Evolutionary conservation across 1,284 basidiomycete genomes (phyloP).

Genomic region (Sanghuangporus sanghuang): DNA sequence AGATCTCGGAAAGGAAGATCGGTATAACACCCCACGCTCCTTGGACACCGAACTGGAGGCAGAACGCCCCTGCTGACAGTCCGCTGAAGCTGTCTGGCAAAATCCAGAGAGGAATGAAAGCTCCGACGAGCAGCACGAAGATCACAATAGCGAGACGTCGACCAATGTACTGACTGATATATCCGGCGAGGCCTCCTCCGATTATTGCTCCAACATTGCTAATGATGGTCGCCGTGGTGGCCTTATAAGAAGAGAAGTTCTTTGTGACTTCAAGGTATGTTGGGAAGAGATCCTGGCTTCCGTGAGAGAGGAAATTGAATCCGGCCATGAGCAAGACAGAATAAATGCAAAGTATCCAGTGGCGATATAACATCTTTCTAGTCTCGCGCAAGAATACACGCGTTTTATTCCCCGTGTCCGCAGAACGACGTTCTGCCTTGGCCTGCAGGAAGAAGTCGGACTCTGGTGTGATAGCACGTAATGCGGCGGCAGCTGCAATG

Average conservation of each 20-base stretch:
- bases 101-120: slow-evolving; percentile 84
- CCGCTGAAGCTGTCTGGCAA: slow-evolving; percentile 61
- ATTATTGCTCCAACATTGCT: slow-evolving; percentile 79
- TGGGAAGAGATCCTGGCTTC: slow-evolving; percentile 81
- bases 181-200: slow-evolving; percentile 79
- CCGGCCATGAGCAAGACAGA: slow-evolving; percentile 75
- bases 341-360: slow-evolving; percentile 90
- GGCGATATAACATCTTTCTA: slow-evolving; percentile 70
- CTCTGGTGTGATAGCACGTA: slow-evolving; percentile 78
- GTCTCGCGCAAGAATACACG: slow-evolving; percentile 72
- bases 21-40: slow-evolving; percentile 83
- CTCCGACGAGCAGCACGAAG: slow-evolving; percentile 53
- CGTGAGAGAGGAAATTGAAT: slow-evolving; percentile 93
- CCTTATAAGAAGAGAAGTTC: slow-evolving; percentile 48
- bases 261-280: slow-evolving; percentile 70
- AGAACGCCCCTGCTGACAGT: slow-evolving; percentile 79
- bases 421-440: slow-evolving; percentile 38
- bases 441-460: slow-evolving; percentile 69
- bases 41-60: slow-evolving; percentile 81
- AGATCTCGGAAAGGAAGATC: slow-evolving; percentile 84
- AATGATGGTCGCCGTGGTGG: slow-evolving; percentile 89
- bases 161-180: slow-evolving; percentile 78
- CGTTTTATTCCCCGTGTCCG: slow-evolving; percentile 49
- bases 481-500: slow-evolving; percentile 63
- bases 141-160: slow-evolving; percentile 82